phyloP scores from a whole-genome alignment of 1,139 yeast genomes.

The Pneumocystis wakefieldiae region DNA sequence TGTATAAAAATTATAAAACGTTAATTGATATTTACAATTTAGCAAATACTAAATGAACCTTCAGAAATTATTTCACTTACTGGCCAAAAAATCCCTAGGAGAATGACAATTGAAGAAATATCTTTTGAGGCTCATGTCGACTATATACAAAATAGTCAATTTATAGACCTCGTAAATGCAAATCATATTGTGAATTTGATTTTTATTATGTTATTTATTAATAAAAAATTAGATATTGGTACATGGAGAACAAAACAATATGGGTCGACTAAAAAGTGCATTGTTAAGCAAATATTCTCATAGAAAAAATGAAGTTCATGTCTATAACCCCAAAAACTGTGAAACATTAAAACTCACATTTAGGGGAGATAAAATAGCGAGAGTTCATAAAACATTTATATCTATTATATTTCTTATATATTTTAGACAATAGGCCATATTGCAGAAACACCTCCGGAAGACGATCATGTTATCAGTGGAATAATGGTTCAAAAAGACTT shows the following conservation, averaged over 20 bases:
- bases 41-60: conserved; percentile 74
- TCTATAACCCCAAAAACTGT: conserved; percentile 85
- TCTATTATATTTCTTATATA: conserved; percentile 30
- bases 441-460: conserved; percentile 20
- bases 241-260: conserved; percentile 95
- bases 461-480: conserved; percentile 52
- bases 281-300: conserved; percentile 70
- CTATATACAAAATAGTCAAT: conserved; percentile 79
- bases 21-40: neutral
- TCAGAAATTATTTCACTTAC: conserved; percentile 60
- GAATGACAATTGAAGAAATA: conserved; percentile 81
- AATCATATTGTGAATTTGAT: conserved; percentile 29
- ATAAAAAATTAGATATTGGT: conserved; percentile 33
- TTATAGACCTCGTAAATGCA: conserved; percentile 78
- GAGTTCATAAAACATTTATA: conserved; percentile 50
- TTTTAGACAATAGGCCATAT: conserved; percentile 15
- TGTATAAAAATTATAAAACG: neutral
- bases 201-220: conserved; percentile 24
- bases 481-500: conserved; percentile 84
- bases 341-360: conserved; percentile 63
- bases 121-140: conserved; percentile 99
- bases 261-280: conserved; percentile 94
- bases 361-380: conserved; percentile 72
- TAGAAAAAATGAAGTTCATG: conserved; percentile 75
- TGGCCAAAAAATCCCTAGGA: conserved; percentile 73